A percentile compares a stretch with the other conserved stretches of the same genome.
These are phyloP conservation scores for Lodderomyces elongisporus DNA, from an alignment of 1,139 yeast genomes.

Conservation along the genomic window DNA sequence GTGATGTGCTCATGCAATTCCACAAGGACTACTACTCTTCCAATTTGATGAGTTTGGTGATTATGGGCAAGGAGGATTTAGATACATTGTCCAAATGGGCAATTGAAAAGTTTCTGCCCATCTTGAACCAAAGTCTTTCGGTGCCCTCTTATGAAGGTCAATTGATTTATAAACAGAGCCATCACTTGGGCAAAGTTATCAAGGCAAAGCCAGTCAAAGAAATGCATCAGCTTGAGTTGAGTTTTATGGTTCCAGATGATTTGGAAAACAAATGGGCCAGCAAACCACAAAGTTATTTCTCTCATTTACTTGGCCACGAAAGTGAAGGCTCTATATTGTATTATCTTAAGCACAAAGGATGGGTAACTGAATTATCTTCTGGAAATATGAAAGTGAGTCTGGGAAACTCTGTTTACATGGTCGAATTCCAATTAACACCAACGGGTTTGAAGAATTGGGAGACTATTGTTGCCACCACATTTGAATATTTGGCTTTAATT, in stretches of 20 bases:
- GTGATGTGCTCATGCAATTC: conserved; percentile 62
- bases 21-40: conserved; percentile 62
- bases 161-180: conserved; percentile 29
- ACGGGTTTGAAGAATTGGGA: conserved; percentile 64
- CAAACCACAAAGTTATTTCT: conserved; percentile 64
- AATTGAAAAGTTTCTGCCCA: conserved; percentile 55
- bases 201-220: conserved; percentile 83
- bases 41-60: conserved; percentile 80
- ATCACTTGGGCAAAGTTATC: conserved; percentile 52
- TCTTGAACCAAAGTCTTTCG: conserved; percentile 52
- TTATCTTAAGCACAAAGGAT: conserved; percentile 60
- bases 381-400: conserved; percentile 68
- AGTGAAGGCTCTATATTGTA: conserved; percentile 74
- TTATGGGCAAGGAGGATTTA: conserved; percentile 76
- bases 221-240: conserved; percentile 57
- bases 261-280: conserved; percentile 56
- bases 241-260: conserved; percentile 75
- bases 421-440: conserved; percentile 72
- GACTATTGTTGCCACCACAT: conserved; percentile 51
- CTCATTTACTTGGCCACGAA: conserved; percentile 90
- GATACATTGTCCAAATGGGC: conserved; percentile 72
- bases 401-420: conserved; percentile 61
- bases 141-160: conserved; percentile 44
- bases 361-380: conserved; percentile 76
- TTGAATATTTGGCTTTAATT: conserved; percentile 68